Evolutionary conservation across 257 asterid genomes (phyloP).

Genomic region (Verbascum thapsus): DNA sequence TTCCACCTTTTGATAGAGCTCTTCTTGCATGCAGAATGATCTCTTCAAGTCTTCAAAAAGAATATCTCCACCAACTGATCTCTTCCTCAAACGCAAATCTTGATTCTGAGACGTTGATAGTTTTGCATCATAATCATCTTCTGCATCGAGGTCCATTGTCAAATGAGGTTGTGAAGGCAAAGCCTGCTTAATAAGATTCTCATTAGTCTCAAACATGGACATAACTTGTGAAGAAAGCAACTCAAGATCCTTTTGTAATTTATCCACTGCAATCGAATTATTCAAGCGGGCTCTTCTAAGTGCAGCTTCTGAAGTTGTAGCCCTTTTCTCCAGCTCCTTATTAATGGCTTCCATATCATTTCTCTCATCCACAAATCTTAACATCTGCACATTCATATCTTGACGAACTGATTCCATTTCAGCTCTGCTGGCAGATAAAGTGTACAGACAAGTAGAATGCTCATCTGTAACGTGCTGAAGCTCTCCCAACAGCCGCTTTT

Average conservation of each 20-base stretch:
- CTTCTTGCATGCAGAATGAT: slow-evolving; percentile 78
- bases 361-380: slow-evolving; percentile 67
- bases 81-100: slow-evolving; percentile 43
- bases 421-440: slow-evolving; percentile 58
- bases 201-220: slow-evolving; percentile 89
- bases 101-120: slow-evolving; percentile 43
- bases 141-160: slow-evolving; percentile 38
- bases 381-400: slow-evolving; percentile 61
- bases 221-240: slow-evolving; percentile 93
- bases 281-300: slow-evolving; percentile 87
- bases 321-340: slow-evolving; percentile 82
- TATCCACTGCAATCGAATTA: slow-evolving; percentile 91
- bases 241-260: slow-evolving; percentile 91
- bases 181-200: slow-evolving; percentile 84
- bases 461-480: slow-evolving; percentile 76
- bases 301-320: slow-evolving; percentile 78
- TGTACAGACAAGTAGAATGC: slow-evolving; percentile 77
- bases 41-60: slow-evolving; percentile 80
- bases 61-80: slow-evolving; percentile 65
- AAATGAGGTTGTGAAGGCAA: slow-evolving; percentile 47
- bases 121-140: slow-evolving; percentile 38
- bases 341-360: slow-evolving; percentile 60
- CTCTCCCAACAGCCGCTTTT: slow-evolving; percentile 81
- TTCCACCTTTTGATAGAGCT: slow-evolving; percentile 77
- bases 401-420: slow-evolving; percentile 67